Conservation (phyloP, 768 basidiomycete species). For the Phanerodontia chrysosporium region DNA sequence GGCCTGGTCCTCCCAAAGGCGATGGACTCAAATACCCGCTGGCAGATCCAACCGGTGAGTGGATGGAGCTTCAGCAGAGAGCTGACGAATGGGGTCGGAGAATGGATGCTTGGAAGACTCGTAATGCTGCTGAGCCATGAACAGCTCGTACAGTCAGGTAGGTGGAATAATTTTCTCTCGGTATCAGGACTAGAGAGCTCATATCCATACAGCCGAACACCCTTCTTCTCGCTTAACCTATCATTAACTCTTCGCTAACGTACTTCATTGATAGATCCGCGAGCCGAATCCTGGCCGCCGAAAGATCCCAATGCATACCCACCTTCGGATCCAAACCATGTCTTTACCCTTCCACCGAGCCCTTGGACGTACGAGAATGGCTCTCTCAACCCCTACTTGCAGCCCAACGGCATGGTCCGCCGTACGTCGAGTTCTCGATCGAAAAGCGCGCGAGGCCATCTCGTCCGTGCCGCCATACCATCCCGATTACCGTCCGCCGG, state of each 20-base stretch:
- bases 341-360: slow-evolving; percentile 48
- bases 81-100: not conserved
- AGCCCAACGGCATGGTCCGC: slow-evolving; percentile 49
- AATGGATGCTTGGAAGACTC: slow-evolving; percentile 2
- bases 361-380: slow-evolving; percentile 89
- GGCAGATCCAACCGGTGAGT: slow-evolving; percentile 72
- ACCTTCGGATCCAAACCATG: slow-evolving; percentile 29
- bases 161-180: not conserved
- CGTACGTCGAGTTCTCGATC: slow-evolving; percentile 23
- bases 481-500: slow-evolving; percentile 53
- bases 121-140: not conserved
- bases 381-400: slow-evolving; percentile 69
- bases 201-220: not conserved
- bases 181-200: not conserved
- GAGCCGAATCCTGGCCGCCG: slow-evolving; percentile 66
- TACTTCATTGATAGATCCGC: slow-evolving; percentile 24
- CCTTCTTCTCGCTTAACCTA: not conserved
- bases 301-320: slow-evolving; percentile 44
- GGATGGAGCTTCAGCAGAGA: slow-evolving; percentile 36
- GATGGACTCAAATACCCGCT: slow-evolving; percentile 77
- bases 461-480: slow-evolving; percentile 72
- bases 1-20: slow-evolving; percentile 63
- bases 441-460: slow-evolving; percentile 26
- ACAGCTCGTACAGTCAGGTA: not conserved
- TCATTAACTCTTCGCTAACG: not conserved